Evolutionary conservation across 495 filamentous ascomycete genomes (phyloP).

Genomic region (Peziza echinospora): DNA sequence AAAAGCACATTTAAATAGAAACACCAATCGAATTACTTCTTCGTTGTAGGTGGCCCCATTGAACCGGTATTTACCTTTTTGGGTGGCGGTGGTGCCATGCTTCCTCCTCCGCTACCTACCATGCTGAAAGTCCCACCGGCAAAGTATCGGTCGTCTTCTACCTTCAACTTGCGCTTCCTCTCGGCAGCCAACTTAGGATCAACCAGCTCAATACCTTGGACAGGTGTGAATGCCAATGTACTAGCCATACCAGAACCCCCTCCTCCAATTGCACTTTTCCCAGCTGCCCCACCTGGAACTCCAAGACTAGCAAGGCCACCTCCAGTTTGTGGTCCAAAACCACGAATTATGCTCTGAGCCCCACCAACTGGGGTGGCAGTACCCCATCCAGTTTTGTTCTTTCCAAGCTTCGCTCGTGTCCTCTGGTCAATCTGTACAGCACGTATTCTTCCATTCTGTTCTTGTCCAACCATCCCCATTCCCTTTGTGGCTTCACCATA

Average conservation of each 20-base stretch:
- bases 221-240: constrained; percentile 78
- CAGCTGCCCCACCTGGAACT: constrained; percentile 38
- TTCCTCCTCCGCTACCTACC: constrained; percentile 33
- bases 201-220: constrained; percentile 85
- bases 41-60: constrained; percentile 17
- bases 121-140: constrained; percentile 90
- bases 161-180: constrained; percentile 66
- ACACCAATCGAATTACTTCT: constrained; percentile 3
- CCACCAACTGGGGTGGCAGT: constrained; percentile 43
- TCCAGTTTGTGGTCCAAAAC: constrained; percentile 35
- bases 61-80: constrained; percentile 34
- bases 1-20: too few species aligned
- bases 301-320: constrained; percentile 45
- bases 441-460: constrained; percentile 69
- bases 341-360: constrained; percentile 54
- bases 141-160: constrained; percentile 89
- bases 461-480: constrained; percentile 82
- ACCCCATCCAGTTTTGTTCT: constrained; percentile 94
- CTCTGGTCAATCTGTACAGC: constrained; percentile 78
- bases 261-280: constrained; percentile 12
- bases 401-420: constrained; percentile 75
- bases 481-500: constrained; percentile 68
- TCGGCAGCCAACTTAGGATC: constrained; percentile 80
- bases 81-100: constrained; percentile 24
- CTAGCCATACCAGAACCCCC: constrained; percentile 51